These are phyloP conservation scores for Vaccinium myrtillus DNA, from an alignment of 148 eudicot species.

Conservation along the genomic window DNA sequence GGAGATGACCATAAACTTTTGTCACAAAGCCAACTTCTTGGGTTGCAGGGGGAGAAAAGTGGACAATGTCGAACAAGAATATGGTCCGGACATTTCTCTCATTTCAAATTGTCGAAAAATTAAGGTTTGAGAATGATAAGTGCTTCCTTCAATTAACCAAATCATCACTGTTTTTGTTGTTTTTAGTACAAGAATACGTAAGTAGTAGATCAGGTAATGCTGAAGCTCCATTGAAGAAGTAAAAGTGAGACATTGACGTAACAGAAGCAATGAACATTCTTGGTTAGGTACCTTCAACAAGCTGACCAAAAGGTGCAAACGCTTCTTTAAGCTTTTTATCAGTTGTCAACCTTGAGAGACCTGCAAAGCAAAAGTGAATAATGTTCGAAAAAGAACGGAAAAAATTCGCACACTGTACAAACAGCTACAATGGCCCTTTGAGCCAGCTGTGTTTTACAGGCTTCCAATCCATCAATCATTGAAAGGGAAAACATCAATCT, in stretches of 20 bases:
- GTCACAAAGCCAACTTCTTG: neutral
- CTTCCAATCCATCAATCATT: neutral
- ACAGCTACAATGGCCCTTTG: neutral
- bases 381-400: neutral
- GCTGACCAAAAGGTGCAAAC: slow-evolving; percentile 73
- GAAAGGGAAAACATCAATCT: neutral
- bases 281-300: slow-evolving; percentile 57
- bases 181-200: neutral
- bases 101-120: neutral
- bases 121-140: neutral
- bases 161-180: neutral
- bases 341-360: slow-evolving; percentile 80
- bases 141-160: neutral
- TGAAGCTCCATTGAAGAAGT: neutral
- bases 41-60: neutral
- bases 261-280: slow-evolving; percentile 16
- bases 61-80: neutral
- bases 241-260: neutral
- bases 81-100: neutral
- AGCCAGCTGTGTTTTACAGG: neutral
- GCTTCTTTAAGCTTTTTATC: slow-evolving; percentile 82
- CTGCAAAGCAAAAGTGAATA: slow-evolving; percentile 30
- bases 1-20: neutral
- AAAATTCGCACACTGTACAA: neutral
- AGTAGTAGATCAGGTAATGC: neutral